phyloP scores from a whole-genome alignment of 75 land plant species.

The Cunninghamia lanceolata region DNA sequence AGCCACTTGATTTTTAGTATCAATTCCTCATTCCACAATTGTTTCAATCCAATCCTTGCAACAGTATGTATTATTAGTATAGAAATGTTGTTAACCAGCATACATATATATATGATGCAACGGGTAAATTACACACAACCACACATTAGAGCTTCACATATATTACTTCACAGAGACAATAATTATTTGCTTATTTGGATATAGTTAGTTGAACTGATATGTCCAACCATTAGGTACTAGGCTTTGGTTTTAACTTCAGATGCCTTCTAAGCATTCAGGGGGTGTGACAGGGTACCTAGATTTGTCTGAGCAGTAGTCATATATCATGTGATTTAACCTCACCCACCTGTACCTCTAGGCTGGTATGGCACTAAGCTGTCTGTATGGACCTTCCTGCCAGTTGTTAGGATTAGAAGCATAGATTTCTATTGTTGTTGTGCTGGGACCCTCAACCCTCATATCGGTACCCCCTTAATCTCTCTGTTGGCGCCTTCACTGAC shows the following conservation, averaged over 20 bases:
- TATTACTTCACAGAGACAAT: not conserved
- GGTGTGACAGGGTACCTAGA: not conserved
- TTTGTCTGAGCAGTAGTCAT: conserved; percentile 70
- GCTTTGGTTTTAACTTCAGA: not conserved
- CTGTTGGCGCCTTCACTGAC: no score
- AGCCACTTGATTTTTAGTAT: no score
- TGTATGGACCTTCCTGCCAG: conserved; percentile 40
- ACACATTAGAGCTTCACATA: not conserved
- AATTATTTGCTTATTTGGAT: no score
- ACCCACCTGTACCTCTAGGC: conserved; percentile 45
- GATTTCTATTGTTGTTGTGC: no score
- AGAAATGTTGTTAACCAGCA: not conserved
- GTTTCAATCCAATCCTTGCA: not conserved
- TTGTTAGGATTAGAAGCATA: conserved; percentile 23
- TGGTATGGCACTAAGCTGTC: conserved; percentile 21
- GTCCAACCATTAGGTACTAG: not conserved
- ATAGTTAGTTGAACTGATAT: not conserved
- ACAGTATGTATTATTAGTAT: not conserved
- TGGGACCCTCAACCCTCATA: no score
- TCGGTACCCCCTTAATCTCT: no score
- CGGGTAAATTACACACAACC: no score
- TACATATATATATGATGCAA: no score
- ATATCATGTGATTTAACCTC: conserved; percentile 47
- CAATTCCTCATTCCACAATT: not conserved
- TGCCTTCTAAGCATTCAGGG: not conserved